phyloP scores from a whole-genome alignment of 2,329 filamentous ascomycete species.

The Trichophyton mentagrophytes region DNA sequence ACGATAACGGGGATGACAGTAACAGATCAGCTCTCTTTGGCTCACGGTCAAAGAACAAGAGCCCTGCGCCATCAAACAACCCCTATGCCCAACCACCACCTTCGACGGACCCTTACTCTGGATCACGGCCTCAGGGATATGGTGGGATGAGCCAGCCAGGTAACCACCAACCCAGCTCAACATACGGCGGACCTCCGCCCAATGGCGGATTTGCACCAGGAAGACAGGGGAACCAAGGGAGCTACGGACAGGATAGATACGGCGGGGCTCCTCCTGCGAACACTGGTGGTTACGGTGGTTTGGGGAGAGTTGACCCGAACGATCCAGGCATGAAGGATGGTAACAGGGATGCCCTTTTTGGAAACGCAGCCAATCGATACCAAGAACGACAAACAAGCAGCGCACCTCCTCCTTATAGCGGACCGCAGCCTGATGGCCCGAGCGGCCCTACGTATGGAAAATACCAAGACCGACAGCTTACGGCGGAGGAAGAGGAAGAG shows the following conservation, averaged over 20 bases:
- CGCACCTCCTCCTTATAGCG: slow-evolving; percentile 16
- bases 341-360: slow-evolving; percentile 47
- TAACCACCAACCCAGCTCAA: background rate
- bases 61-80: slow-evolving; percentile 37
- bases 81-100: slow-evolving; percentile 44
- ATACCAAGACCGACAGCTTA: slow-evolving; percentile 53
- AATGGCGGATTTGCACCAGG: slow-evolving; percentile 30
- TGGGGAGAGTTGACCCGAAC: slow-evolving; percentile 38
- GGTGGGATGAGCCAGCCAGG: slow-evolving; percentile 4
- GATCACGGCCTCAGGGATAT: slow-evolving; percentile 20
- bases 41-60: slow-evolving; percentile 43
- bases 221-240: slow-evolving; percentile 33
- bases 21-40: slow-evolving; percentile 49
- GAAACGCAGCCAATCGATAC: slow-evolving; percentile 40
- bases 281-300: slow-evolving; percentile 42
- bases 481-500: slow-evolving; percentile 66
- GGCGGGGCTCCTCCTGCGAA: slow-evolving; percentile 33
- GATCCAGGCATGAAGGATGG: slow-evolving; percentile 40
- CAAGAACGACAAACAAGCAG: slow-evolving; percentile 30
- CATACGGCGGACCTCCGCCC: slow-evolving; percentile 11
- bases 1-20: slow-evolving; percentile 39
- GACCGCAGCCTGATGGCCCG: slow-evolving; percentile 10
- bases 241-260: slow-evolving; percentile 42
- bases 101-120: slow-evolving; percentile 41
- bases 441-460: slow-evolving; percentile 8